Evolutionary conservation across 805 yeast species (phyloP).

Genomic region (Zygosaccharomyces siamensis): DNA sequence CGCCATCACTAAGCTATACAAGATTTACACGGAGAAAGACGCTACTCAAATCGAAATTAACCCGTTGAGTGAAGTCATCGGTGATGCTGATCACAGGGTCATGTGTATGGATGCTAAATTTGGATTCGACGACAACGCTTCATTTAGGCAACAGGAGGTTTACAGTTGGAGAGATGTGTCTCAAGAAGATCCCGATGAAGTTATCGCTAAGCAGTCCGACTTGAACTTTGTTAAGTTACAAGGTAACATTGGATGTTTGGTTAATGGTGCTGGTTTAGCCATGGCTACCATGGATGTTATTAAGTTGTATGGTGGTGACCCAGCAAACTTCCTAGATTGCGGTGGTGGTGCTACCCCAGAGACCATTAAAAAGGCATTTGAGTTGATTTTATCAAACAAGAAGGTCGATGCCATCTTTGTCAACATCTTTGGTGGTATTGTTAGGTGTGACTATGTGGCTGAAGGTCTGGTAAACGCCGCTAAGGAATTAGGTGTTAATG

Average conservation of each 20-base stretch:
- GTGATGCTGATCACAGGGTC: conserved; percentile 51
- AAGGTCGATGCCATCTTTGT: conserved; percentile 93
- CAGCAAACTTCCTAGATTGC: conserved; percentile 98
- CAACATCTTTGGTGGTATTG: conserved; percentile 99
- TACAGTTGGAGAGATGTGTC: conserved; percentile 95
- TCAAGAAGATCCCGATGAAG: conserved; percentile 98
- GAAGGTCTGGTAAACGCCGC: conserved; percentile 95
- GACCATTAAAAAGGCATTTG: conserved; percentile 95
- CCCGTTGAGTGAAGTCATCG: conserved; percentile 91
- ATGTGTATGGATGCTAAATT: conserved; percentile 99
- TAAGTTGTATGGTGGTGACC: conserved; percentile 96
- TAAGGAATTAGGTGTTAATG: conserved; percentile 80
- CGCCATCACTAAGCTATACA: conserved; percentile 79
- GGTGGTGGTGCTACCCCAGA: conserved; percentile 99
- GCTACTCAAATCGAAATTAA: conserved; percentile 98
- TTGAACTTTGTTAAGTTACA: conserved; percentile 95
- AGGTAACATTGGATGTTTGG: conserved; percentile 98
- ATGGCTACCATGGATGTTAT: conserved; percentile 99
- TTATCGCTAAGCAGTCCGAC: conserved; percentile 82
- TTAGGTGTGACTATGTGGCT: conserved; percentile 98
- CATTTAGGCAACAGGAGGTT: conserved; percentile 90
- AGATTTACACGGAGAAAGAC: conserved; percentile 85
- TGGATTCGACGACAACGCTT: conserved; percentile 95
- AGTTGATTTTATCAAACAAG: conserved; percentile 82
- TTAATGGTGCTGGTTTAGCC: conserved; percentile 99